Base-by-base conservation (phyloP, 1,284 basidiomycete species). In the Cutaneotrichosporon daszewskae region DNA sequence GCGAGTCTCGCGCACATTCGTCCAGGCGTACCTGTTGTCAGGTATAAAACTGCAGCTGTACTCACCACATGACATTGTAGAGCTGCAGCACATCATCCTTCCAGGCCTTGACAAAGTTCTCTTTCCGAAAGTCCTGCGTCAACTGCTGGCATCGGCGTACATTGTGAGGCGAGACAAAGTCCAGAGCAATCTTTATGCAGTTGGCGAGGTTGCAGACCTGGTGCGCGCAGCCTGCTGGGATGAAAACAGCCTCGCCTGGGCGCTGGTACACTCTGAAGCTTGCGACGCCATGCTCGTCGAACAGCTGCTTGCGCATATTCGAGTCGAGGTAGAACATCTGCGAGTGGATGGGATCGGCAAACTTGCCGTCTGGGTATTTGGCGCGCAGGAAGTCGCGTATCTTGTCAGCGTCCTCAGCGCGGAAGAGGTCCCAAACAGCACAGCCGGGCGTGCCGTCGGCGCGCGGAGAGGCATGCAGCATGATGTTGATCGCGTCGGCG, bases 111-210 rank as follows among this genome's bases (percentile, higher is more conserved):
- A 78, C 77, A 61, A 84, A 82, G 60, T 94, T 92, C 71, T 91
- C 83, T 61, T 81, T 80, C 45, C 90, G 78, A 73, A 95, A 96
- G 72, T 96, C 92, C 51, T 77, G 76, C 41, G 87, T 89, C 41
- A 95, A 75, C 66, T 77, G 76, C 68, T 87, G 87, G 69, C 88
- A 94, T 18, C 87, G 78, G 41, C 75, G 76, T 27, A 95, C 82
- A 62, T 94, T 95, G 72, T 96, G 68, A 13, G 88, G 84, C 71
- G 85, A 88, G 53, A 96, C 88, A 71, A 92, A 97, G 72, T 97
- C 91, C 54, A 87, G 78, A n/a, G 92, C 91, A 36, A 95, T 86
- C 73, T 96, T 96, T 74, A 96, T 84, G 65, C 87, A 94, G 66
- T 95, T 89, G 11, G 87, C 77, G 25, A 92, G 72, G 51, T 68